Base-by-base conservation (phyloP, 2,329 filamentous ascomycete species). In the Pezicula carpinea region DNA sequence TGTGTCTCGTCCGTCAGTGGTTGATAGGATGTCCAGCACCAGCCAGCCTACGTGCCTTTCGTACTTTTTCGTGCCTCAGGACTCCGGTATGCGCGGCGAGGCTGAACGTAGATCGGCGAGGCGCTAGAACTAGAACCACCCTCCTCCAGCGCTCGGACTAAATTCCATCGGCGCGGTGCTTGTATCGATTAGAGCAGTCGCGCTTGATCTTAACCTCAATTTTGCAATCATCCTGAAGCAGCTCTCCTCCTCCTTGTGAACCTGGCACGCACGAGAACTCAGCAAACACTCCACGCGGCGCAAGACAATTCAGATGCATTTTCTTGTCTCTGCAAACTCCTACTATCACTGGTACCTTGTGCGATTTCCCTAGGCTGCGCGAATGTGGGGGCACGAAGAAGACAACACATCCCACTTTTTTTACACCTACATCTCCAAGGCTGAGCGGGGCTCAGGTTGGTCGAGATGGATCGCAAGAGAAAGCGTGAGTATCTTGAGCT, bases 391-490 rank as follows among this genome's bases (percentile, higher is more conserved):
- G 57, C 58, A 57, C 56, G 53, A 58, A 49, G 48, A 57, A 53
- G 52, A 56, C 52, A 47, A 46, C 44, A 55, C 53, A 49, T 51
- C 51, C 53, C 43, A 51, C 48, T 49, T 26, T 40, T 23, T 40
- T 48, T 49, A 49, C 46, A 52, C 46, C 50, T 35, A 41, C 47
- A 39, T 46, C 40, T 52, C 44, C 50, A 38, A 29, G 53, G 43
- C 51, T 53, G 45, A 48, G 48, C 32, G 53, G 22, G 48, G 50
- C 53, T 53, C 44, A 53, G 49, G 39, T 49, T 46, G 47, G 70
- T 68, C 66, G 64, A 54, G 60, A 84, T 84, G 80, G 79, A 83
- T 74, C 80, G 80, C 70, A 71, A 72, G 69, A 79, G 77, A 64
- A 82, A 82, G 72, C 78, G 80, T 83, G 56, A 57, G 77, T 56